Conservation (phyloP, 2,329 filamentous ascomycete species). For the Aciculosporium take region DNA sequence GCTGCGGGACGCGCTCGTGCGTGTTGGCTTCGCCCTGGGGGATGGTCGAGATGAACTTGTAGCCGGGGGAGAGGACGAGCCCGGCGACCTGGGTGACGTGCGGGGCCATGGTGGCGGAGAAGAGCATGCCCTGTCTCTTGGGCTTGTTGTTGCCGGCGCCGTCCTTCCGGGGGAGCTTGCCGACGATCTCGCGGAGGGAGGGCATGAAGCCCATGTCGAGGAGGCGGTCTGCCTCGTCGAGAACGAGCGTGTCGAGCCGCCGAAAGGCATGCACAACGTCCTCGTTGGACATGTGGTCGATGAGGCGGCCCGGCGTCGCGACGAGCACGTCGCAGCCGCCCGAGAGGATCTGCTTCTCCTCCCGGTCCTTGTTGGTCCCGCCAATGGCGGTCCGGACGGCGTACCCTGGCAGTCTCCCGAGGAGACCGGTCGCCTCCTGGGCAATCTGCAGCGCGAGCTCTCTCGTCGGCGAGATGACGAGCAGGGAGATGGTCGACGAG, state of each 20-base stretch:
- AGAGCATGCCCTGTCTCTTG: slow-evolving; percentile 60
- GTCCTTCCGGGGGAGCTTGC: slow-evolving; percentile 59
- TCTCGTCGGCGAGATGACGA: slow-evolving; percentile 58
- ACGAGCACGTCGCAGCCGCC: slow-evolving; percentile 72
- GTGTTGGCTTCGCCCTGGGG: slow-evolving; percentile 60
- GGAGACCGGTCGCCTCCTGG: slow-evolving; percentile 54
- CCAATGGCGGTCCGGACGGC: slow-evolving; percentile 69
- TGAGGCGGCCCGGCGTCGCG: slow-evolving; percentile 63
- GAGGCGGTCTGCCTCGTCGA: slow-evolving; percentile 71
- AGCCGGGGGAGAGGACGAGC: slow-evolving; percentile 51
- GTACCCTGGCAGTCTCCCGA: slow-evolving; percentile 59
- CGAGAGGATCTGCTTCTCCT: slow-evolving; percentile 54
- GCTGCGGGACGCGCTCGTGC: slow-evolving; percentile 63
- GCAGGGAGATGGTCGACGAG: slow-evolving; percentile 35
- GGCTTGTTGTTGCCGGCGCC: slow-evolving; percentile 39
- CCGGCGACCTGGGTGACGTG: slow-evolving; percentile 66
- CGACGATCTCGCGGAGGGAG: slow-evolving; percentile 62
- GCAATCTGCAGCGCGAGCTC: slow-evolving; percentile 58
- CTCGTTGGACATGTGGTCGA: slow-evolving; percentile 65
- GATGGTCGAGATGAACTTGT: slow-evolving; percentile 73
- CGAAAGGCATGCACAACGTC: slow-evolving; percentile 53
- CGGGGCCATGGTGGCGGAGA: slow-evolving; percentile 69
- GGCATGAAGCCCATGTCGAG: slow-evolving; percentile 78
- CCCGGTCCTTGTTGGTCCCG: slow-evolving; percentile 58
- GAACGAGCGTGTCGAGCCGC: slow-evolving; percentile 60